Conservation (phyloP, 2,329 filamentous ascomycete genomes). For the Penicillium frequentans region DNA sequence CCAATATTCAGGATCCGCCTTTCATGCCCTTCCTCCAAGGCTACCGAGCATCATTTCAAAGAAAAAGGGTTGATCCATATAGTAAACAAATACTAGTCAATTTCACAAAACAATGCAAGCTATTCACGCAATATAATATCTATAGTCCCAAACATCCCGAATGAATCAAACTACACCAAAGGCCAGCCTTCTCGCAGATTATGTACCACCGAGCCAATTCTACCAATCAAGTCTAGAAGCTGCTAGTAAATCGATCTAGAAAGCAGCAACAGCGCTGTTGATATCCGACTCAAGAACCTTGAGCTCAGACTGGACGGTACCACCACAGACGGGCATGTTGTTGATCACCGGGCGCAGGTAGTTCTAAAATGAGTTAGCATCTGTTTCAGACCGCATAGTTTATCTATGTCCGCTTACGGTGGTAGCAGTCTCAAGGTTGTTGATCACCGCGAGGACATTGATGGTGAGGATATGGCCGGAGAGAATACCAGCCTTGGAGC, state of each 20-base stretch:
- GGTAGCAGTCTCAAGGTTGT: not conserved
- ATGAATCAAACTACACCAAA: not conserved
- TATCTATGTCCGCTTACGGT: not conserved
- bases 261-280: not conserved
- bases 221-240: not conserved
- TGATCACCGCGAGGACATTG: not conserved
- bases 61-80: not conserved
- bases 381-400: not conserved
- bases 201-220: not conserved
- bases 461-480: not conserved
- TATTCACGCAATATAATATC: not conserved
- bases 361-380: not conserved
- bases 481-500: not conserved
- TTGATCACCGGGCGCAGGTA: not conserved
- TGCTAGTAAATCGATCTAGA: not conserved
- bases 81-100: not conserved
- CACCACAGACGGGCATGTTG: constrained; percentile 1
- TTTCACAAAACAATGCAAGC: not conserved
- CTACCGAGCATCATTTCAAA: no score
- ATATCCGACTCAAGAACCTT: not conserved
- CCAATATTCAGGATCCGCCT: no score
- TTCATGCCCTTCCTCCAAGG: no score
- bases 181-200: not conserved
- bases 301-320: not conserved
- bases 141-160: not conserved